Base-by-base conservation (phyloP, 805 yeast genomes). In the Yarrowia sp. region DNA sequence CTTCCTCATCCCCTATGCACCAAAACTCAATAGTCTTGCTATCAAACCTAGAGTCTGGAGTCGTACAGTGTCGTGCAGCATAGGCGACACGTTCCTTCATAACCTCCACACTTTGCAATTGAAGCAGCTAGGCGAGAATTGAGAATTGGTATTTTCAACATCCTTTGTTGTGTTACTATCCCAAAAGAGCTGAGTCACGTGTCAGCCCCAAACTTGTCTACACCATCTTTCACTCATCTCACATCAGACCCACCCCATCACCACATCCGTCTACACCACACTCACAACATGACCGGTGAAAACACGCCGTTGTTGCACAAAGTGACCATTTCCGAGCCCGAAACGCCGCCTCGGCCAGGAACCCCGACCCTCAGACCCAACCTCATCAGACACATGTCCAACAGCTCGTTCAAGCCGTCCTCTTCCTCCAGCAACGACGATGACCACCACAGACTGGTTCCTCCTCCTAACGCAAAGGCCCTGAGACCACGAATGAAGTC, bases 401-500 rank as follows among this genome's bases (percentile, higher is more conserved):
- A 26, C 32, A 32, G 16, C 41, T 43, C 49, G 22, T 38, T 58
- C 19, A 58, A 41, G 12, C 61, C 61, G 14, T 21, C 63, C 2
- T 40, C 51, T 3, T 30, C 63, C 12, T 32, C 51, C 14, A 11
- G 26, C 21, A 22, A 58, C 7, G 51, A 41, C 10, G 63, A 41
- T 16, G 41, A 30, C 11, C 28, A 21, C 33, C 40, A 35, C 6
- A 32, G 44, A 48, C 36, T 51, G 28, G 65, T 38, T 16, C 66
- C 43, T n/a, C 56, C 64, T 4, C 64, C 64, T 9, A 33, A 12
- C 10, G 26, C 56, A n/a, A 35, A 44, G 56, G 36, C 54, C 26
- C 59, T 56, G 17, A 32, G 66, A 21, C 69, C 70, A 5, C 17
- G 41, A 35, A 62, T 61, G 35, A 64, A 61, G 51, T 74, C 78